Evolutionary conservation across 306 rosid genomes (phyloP).

Genomic region (Lathyrus tuberosus): DNA sequence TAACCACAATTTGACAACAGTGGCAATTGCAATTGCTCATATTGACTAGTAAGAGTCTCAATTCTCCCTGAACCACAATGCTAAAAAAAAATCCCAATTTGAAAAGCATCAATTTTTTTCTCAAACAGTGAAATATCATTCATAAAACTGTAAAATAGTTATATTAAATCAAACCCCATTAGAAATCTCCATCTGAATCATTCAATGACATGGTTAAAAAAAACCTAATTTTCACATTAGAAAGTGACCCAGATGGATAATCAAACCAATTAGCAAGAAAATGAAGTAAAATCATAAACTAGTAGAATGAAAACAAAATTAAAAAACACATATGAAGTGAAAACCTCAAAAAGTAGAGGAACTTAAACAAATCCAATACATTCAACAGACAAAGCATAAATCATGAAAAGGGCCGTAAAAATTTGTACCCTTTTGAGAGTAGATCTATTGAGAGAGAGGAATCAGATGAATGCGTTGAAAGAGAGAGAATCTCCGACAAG

Average conservation of each 20-base stretch:
- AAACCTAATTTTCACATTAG: background rate
- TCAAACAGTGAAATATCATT: background rate
- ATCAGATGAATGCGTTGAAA: background rate
- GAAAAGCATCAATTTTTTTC: background rate
- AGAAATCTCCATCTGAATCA: conserved; percentile 25
- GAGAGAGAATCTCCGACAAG: background rate
- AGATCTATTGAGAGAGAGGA: conserved; percentile 24
- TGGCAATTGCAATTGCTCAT: background rate
- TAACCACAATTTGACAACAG: background rate
- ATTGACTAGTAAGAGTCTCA: conserved; percentile 20
- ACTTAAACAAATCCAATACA: background rate
- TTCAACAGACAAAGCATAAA: background rate
- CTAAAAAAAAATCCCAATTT: background rate
- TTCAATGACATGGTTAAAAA: background rate
- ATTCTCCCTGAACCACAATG: background rate
- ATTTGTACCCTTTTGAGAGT: conserved; percentile 21
- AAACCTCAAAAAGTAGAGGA: background rate
- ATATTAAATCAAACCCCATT: conserved; percentile 22
- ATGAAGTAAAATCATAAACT: background rate
- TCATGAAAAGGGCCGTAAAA: conserved; percentile 6
- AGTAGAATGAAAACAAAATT: no score
- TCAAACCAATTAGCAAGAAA: conserved; percentile 8
- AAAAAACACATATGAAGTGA: background rate
- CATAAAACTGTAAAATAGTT: no score
- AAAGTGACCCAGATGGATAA: conserved; percentile 32